Conservation (phyloP, 1,284 basidiomycete genomes). For the Moesziomyces aphidis region DNA sequence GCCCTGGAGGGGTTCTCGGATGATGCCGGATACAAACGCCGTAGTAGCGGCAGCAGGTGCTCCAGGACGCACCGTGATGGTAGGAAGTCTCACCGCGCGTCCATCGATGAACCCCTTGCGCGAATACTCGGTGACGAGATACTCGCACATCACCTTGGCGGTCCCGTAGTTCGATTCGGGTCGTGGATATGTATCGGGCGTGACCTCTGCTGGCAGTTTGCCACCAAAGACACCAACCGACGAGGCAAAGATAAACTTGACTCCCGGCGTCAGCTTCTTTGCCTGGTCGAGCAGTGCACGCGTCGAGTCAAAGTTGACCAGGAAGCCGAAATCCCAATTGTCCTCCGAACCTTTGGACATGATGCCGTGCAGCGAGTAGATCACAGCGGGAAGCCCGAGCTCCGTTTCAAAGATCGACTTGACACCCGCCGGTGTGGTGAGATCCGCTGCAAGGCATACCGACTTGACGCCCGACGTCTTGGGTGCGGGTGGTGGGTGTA, state of each 20-base stretch:
- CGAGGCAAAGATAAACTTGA: constrained; percentile 48
- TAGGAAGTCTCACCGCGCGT: constrained; percentile 40
- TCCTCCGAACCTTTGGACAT: constrained; percentile 51
- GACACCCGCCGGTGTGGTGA: constrained; percentile 25
- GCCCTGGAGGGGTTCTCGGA: constrained; percentile 47
- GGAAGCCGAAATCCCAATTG: constrained; percentile 47
- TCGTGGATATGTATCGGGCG: constrained; percentile 31
- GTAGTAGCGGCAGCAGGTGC: constrained; percentile 47
- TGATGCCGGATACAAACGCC: constrained; percentile 53
- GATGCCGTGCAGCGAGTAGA: constrained; percentile 55
- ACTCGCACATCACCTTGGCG: constrained; percentile 53
- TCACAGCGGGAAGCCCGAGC: constrained; percentile 33
- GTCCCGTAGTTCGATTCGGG: constrained; percentile 52
- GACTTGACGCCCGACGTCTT: constrained; percentile 12
- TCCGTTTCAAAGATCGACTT: constrained; percentile 40
- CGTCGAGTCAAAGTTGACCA: constrained; percentile 50
- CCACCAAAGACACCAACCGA: constrained; percentile 50
- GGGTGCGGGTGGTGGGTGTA: constrained; percentile 23
- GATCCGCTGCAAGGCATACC: constrained; percentile 35
- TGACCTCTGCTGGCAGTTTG: constrained; percentile 37
- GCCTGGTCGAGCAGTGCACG: constrained; percentile 40
- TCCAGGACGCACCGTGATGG: constrained; percentile 46
- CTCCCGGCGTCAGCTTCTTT: constrained; percentile 7
- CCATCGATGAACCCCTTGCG: constrained; percentile 51
- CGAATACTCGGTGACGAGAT: constrained; percentile 50